Evolutionary conservation across 305 asterid genomes (phyloP).

Genomic region (Fraxinus xanthoxyloides): DNA sequence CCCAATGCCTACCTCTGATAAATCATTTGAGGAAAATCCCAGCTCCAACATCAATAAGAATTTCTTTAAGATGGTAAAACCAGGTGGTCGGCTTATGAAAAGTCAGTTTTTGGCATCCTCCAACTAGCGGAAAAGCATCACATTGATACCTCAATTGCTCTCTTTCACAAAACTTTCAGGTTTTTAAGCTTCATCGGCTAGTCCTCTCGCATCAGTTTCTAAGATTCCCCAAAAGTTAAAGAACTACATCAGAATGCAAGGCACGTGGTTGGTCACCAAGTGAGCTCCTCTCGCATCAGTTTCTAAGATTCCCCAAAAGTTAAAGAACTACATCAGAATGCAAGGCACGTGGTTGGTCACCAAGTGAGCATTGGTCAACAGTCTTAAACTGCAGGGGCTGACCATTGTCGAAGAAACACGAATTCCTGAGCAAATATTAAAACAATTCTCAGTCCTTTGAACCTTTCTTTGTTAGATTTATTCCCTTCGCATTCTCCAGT

Average conservation of each 20-base stretch:
- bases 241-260: slow-evolving; percentile 21
- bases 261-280: slow-evolving; percentile 27
- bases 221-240: slow-evolving; percentile 19
- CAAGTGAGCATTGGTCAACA: slow-evolving; percentile 17
- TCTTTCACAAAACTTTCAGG: slow-evolving; percentile 19
- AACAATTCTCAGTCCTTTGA: slow-evolving; percentile 34
- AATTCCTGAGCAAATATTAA: slow-evolving; percentile 20
- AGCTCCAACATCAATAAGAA: slow-evolving; percentile 19
- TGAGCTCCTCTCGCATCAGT: slow-evolving; percentile 12
- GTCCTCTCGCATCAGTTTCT: slow-evolving; percentile 22
- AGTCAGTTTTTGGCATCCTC: slow-evolving; percentile 13
- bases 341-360: slow-evolving; percentile 31
- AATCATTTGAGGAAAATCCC: slow-evolving; percentile 17
- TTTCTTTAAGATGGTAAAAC: slow-evolving; percentile 10
- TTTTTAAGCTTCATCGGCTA: slow-evolving; percentile 31
- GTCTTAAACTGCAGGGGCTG: slow-evolving; percentile 19
- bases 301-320: slow-evolving; percentile 13
- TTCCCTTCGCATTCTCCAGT: slow-evolving; percentile 53
- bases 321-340: slow-evolving; percentile 16
- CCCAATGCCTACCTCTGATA: slow-evolving; percentile 24
- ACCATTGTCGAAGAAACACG: slow-evolving; percentile 16
- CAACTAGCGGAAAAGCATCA: slow-evolving; percentile 22
- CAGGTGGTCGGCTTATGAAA: not conserved
- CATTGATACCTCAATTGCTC: slow-evolving; percentile 21
- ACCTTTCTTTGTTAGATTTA: slow-evolving; percentile 45